These are phyloP conservation scores for Phenoliferia sp. DNA, from an alignment of 1,284 basidiomycete genomes.

Conservation along the genomic window DNA sequence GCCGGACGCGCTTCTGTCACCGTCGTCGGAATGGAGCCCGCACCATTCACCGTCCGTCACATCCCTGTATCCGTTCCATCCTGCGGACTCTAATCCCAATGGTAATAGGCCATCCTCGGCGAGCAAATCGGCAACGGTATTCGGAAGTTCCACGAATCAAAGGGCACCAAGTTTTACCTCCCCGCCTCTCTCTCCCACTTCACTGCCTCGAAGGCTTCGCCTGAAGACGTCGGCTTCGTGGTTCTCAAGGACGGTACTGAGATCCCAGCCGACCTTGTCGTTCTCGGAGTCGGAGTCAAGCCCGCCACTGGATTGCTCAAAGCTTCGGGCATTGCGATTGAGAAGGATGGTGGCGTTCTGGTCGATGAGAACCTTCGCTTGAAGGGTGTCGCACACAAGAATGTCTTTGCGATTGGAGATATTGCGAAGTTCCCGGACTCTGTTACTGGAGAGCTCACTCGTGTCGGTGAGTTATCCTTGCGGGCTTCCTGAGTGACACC, in stretches of 20 bases:
- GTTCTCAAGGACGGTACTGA: constrained; percentile 62
- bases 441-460: constrained; percentile 49
- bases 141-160: constrained; percentile 68
- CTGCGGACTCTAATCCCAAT: no score
- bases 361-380: constrained; percentile 78
- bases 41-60: no score
- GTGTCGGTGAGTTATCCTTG: constrained; percentile 55
- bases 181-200: constrained; percentile 26
- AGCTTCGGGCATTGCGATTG: constrained; percentile 49
- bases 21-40: constrained; percentile 78
- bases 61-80: no score
- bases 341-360: constrained; percentile 68
- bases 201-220: constrained; percentile 36
- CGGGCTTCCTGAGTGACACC: no score
- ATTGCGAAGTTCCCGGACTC: constrained; percentile 55
- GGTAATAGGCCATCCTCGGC: constrained; percentile 73
- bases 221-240: constrained; percentile 50
- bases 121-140: constrained; percentile 72
- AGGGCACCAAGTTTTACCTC: constrained; percentile 51
- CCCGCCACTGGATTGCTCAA: constrained; percentile 81
- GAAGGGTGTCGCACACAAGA: constrained; percentile 39
- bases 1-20: constrained; percentile 55
- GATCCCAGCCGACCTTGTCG: constrained; percentile 69
- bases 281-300: constrained; percentile 84
- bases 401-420: constrained; percentile 84